Base-by-base conservation (phyloP, 2,329 filamentous ascomycete species). In the Truncatella angustata region DNA sequence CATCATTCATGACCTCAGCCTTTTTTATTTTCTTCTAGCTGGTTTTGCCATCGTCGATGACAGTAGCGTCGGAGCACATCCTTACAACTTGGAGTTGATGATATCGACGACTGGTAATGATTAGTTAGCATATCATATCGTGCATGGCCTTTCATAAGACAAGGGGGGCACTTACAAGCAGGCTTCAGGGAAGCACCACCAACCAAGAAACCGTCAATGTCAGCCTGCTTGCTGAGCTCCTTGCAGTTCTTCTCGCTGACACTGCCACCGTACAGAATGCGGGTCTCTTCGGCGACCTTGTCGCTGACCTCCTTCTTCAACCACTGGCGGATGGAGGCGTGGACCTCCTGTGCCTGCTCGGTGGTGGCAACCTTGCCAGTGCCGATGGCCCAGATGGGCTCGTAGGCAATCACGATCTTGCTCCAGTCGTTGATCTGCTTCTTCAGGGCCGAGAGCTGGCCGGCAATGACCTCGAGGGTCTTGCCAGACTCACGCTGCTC, bases 211-310 rank as follows among this genome's bases (percentile, higher is more conserved):
- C 94, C 94, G 73, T 99, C 94, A 72, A 99, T 96, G 74, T 99
- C 94, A 59, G 84, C 72, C 84, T 97, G 85, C 81, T 91, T 93
- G 71, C 88, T 85, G 65, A 99, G 83, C 59, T 97, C 93, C 68
- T 80, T 84, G 82, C 90, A 95, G 85, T 99, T 99, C 88, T 97
- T 97, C 82, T 96, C 94, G 70, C 82, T 95, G 66, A 99, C 94
- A 66, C 88, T 94, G 69, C 94, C 94, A 61, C 94, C 94, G 75
- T 99, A 99, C 70, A 99, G 87, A 71, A 99, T 90, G 65, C 94
- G 85, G 56, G 92, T 96, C 77, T 88, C 85, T 59, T 96, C 91
- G 43, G 91, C 85, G 52, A 88, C 90, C 70, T 81, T 76, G 56
- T 88, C 80, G 67, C 83, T 77, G 59, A 95, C 90, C 63, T 92